A percentile compares a stretch with the other conserved stretches of the same genome.
Conservation (phyloP, 2,329 filamentous ascomycete genomes). For the Periconia sp. region DNA sequence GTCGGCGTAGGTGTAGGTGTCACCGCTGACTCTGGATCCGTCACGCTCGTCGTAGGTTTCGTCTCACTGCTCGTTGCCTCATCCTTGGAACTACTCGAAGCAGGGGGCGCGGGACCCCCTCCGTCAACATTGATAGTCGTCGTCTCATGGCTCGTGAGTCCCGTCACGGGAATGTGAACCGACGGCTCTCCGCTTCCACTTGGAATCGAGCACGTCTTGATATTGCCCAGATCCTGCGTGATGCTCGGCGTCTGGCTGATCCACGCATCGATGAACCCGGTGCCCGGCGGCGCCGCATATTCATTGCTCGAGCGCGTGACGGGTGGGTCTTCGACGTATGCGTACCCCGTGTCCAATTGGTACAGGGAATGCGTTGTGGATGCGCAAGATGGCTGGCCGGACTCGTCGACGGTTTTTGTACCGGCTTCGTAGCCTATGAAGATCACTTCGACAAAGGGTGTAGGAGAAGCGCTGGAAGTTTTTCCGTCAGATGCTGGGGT, state of each 20-base stretch:
- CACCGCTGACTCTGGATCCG: background rate
- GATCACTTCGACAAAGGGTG: slow-evolving; percentile 2
- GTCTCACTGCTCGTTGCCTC: background rate
- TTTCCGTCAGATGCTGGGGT: background rate
- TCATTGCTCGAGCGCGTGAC: background rate
- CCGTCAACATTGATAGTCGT: slow-evolving; percentile 4
- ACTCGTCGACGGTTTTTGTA: background rate
- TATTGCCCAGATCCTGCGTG: background rate
- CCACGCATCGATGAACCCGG: slow-evolving; percentile 4
- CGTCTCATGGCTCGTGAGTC: slow-evolving; percentile 1
- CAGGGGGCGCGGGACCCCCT: background rate
- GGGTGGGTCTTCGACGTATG: slow-evolving; percentile 1
- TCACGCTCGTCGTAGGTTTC: background rate
- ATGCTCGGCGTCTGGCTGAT: slow-evolving; percentile 2
- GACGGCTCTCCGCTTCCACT: background rate
- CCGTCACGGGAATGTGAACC: slow-evolving; percentile 2
- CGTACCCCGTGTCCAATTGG: background rate
- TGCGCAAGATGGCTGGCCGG: no score
- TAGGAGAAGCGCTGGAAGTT: slow-evolving; percentile 1
- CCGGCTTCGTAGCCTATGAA: background rate
- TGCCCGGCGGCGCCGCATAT: background rate
- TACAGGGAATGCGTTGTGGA: background rate
- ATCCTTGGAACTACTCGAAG: background rate
- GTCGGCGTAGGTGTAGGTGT: background rate
- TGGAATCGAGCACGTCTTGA: slow-evolving; percentile 1